These are phyloP conservation scores for Russula dissimulans DNA, from an alignment of 768 basidiomycete species.

Conservation along the genomic window DNA sequence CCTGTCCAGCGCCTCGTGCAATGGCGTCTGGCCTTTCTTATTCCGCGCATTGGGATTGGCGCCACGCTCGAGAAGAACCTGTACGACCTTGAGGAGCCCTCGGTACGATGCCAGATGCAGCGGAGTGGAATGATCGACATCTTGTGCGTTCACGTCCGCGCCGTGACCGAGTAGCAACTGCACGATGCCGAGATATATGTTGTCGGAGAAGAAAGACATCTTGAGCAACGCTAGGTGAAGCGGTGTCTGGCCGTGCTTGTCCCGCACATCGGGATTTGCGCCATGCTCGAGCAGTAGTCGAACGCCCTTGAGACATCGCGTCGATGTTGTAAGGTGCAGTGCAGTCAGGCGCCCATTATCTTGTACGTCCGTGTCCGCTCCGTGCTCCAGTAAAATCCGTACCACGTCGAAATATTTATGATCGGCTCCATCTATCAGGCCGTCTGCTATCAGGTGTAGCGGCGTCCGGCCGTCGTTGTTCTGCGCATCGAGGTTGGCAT, in stretches of 20 bases:
- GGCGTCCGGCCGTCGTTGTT: background rate
- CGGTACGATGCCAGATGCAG: no score
- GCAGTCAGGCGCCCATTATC: background rate
- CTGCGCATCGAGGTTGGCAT: background rate
- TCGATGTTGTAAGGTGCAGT: background rate
- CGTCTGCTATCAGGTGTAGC: background rate
- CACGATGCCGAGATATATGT: background rate
- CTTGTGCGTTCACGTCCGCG: background rate
- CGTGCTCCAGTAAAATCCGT: background rate
- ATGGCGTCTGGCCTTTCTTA: no score
- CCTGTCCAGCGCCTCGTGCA: background rate
- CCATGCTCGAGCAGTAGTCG: background rate
- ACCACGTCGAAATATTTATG: background rate
- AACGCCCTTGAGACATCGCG: background rate
- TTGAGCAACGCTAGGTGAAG: conserved; percentile 13
- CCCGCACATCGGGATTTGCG: background rate
- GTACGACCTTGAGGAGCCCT: no score
- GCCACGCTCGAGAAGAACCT: no score
- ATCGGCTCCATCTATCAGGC: background rate
- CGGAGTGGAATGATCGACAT: no score
- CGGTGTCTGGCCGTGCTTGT: background rate
- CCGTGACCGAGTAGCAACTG: background rate
- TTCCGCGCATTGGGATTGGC: no score
- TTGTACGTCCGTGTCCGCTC: background rate
- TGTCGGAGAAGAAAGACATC: no score